Base-by-base conservation (phyloP, 2,329 filamentous ascomycete genomes). In the Septoria petroselini region DNA sequence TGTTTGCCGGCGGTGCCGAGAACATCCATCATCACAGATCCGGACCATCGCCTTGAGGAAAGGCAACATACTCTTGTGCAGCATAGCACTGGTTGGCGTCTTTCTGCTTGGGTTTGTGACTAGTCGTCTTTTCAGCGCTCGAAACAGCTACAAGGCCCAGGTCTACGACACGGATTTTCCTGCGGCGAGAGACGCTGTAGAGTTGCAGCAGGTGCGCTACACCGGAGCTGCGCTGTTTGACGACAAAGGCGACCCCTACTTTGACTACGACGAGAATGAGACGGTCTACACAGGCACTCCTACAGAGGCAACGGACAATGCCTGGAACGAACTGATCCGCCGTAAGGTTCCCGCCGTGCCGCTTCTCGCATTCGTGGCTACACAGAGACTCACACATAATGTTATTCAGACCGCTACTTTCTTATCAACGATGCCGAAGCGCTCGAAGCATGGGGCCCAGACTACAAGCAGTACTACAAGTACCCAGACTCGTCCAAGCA, bases 391-490 rank as follows among this genome's bases (percentile, higher is more conserved):
- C 5, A 27, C 23, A 27, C 9, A 9, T 5, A 39, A 30, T 23
- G 8, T 7, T 23, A 9, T n/a, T 5, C 25, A 50, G 53, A 52
- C 18, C 50, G 55, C n/a, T 59, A 58, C 38, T 59, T 59, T 41
- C 48, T 55, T 11, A 39, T 59, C 14, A 35, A 51, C 8, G 53
- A 59, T 33, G 45, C 37, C 3, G 57, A 59, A 49, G 57, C 57
- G 7, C 49, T 35, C n/a, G 27, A 48, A 18, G 53, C 57, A 6
- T 59, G 42, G 39, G 55, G 55, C 15, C 18, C 35, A 37, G 38
- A 39, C 5, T 52, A 42, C 31, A 23, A 34, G 23, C 18, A 41
- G 11, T 45, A 49, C 18, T 41, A 38, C 33, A 19, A 29, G 15
- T 43, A 34, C 33, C 41, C 41, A 4, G 41, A 34, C 17, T 21